Evolutionary conservation across 1,139 yeast species (phyloP), one percentile per base, ranked within the genome.

Genomic region (Hansenula anomala): DNA sequence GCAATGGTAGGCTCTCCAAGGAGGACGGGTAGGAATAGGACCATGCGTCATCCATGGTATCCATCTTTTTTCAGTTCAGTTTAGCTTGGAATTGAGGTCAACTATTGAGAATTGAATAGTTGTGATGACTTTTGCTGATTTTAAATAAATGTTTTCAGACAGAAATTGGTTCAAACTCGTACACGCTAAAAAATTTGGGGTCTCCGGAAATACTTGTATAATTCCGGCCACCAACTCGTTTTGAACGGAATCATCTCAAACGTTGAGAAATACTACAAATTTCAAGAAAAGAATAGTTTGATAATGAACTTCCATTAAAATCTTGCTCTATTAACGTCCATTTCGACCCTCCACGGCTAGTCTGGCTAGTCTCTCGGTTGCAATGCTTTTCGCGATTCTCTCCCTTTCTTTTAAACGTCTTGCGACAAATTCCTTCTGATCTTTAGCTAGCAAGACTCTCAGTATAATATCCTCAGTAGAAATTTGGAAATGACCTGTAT

Each of bases 381-480:
- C 78, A 34, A 82, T 66, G 33, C 80, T 75, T 46, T 76, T 80
- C 0, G 85, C 78, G 39, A 80, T 63, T 30, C 75, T 65, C 40
- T 80, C 85, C 39, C 90, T 66, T 51, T 78, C 83, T 19, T 73
- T 76, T 34, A 85, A 55, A 39, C 88, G 66, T 46, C 70, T 65
- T 9, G 77, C 70, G 4, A 84, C 74, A 48, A 63, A 73, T 3
- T 63, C 68, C 18, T 57, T 50, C 39, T 73, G 74, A 4, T 73
- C 77, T 36, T 61, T 55, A 52, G 69, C 48, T 53, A 63, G 41
- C 54, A 86, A 59, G 20, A 84, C 69, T 37, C 94, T 66, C 41
- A 86, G 61, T 23, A 85, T 73, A 12, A 84, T 73, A 53, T 86
- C 86, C 50, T 85, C 89, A 6, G 80, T 75, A 11, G 66, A 64